Percentiles rank a stretch among this genome's conserved stretches.
Conservation (phyloP, 257 asterid genomes). For the Przewalskia tangutica region DNA sequence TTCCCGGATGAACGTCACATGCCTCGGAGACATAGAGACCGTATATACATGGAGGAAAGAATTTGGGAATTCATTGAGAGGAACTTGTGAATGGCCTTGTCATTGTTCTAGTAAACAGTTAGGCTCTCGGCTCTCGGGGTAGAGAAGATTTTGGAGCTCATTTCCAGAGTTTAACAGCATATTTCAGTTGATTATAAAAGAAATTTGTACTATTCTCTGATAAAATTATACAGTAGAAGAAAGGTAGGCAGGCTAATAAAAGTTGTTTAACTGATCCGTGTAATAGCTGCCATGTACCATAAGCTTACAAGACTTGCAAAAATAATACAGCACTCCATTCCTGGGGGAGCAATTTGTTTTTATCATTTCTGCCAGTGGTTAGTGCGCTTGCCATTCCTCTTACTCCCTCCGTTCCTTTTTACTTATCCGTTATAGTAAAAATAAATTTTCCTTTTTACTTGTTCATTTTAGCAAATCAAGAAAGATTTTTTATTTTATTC, state of each 20-base stretch:
- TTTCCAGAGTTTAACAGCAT: not conserved
- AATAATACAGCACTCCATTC: not conserved
- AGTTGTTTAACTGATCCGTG: not conserved
- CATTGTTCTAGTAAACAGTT: not conserved
- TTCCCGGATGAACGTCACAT: slow-evolving; percentile 95
- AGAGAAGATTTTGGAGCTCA: slow-evolving; percentile 16
- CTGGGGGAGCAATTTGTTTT: not conserved
- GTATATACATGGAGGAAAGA: slow-evolving; percentile 66
- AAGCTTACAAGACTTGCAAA: slow-evolving; percentile 8
- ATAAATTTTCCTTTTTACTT: too few relatives aligned
- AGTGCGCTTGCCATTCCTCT: not conserved
- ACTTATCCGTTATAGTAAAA: too few relatives aligned
- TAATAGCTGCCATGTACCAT: slow-evolving; percentile 7
- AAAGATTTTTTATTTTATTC: too few relatives aligned
- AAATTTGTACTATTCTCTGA: not conserved
- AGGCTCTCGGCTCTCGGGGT: not conserved
- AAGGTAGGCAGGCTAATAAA: not conserved
- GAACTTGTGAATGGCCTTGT: slow-evolving; percentile 29
- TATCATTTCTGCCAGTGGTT: not conserved
- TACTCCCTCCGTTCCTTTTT: too few relatives aligned
- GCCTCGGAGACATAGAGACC: slow-evolving; percentile 38
- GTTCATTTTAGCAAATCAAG: too few relatives aligned
- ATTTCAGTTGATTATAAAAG: not conserved
- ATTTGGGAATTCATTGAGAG: slow-evolving; percentile 64
- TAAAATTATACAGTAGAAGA: not conserved